Conservation (phyloP, 768 basidiomycete genomes). For the Podaxis sp. region DNA sequence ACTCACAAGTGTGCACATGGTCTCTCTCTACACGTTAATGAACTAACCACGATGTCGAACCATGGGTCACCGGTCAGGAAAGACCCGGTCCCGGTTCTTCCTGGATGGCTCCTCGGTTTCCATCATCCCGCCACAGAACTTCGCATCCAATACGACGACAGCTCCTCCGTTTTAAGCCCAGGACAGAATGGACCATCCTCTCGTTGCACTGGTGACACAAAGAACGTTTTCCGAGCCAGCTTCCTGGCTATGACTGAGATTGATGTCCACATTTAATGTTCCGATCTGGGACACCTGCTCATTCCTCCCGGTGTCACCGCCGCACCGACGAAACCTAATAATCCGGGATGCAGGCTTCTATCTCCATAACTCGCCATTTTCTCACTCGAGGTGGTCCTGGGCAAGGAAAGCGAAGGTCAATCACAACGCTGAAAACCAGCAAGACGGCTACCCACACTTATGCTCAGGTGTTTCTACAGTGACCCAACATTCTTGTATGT, state of each 20-base stretch:
- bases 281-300: too few relatives aligned
- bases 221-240: conserved; percentile 46
- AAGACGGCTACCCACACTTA: too few relatives aligned
- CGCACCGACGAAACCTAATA: too few relatives aligned
- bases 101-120: conserved; percentile 48
- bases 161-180: conserved; percentile 33
- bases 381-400: too few relatives aligned
- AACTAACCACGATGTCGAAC: background rate
- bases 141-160: conserved; percentile 43
- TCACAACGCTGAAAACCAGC: too few relatives aligned
- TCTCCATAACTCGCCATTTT: too few relatives aligned
- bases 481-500: too few relatives aligned
- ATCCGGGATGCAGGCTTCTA: too few relatives aligned
- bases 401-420: too few relatives aligned
- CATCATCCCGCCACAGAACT: conserved; percentile 52
- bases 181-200: conserved; percentile 55
- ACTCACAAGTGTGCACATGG: conserved; percentile 30
- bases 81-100: conserved; percentile 55
- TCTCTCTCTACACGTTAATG: background rate
- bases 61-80: conserved; percentile 4
- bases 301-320: too few relatives aligned
- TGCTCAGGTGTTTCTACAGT: too few relatives aligned
- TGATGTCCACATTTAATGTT: background rate
- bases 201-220: conserved; percentile 53
- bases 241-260: conserved; percentile 45